A percentile compares a stretch with the other conserved stretches of the same genome.
phyloP scores from a whole-genome alignment of 257 asterid genomes.

The Nicotiana attenuata region DNA sequence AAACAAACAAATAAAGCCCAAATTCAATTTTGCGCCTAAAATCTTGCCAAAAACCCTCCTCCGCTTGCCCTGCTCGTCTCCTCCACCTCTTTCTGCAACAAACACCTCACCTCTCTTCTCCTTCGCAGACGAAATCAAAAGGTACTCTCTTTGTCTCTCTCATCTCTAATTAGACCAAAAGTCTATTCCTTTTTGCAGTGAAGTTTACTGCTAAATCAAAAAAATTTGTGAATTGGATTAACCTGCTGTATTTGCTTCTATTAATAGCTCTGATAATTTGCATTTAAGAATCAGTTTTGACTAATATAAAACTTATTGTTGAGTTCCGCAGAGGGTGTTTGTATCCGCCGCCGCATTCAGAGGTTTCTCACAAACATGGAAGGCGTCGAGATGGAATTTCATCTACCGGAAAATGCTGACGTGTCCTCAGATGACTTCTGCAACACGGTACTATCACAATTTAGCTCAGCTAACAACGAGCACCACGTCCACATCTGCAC shows the following conservation, averaged over 20 bases:
- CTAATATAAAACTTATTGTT: neutral
- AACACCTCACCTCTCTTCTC: neutral
- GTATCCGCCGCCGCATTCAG: neutral
- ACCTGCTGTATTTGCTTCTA: neutral
- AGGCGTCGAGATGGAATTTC: constrained; percentile 37
- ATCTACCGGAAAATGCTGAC: constrained; percentile 8
- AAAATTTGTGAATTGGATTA: neutral
- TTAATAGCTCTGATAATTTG: neutral
- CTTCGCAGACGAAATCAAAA: neutral
- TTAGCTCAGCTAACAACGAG: constrained; percentile 48
- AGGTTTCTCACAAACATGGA: constrained; percentile 30
- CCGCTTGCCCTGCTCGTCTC: neutral
- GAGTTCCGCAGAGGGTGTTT: neutral
- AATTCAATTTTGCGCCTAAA: neutral
- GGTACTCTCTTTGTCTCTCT: neutral
- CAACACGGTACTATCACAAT: constrained; percentile 43
- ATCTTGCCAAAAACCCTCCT: neutral
- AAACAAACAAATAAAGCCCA: neutral
- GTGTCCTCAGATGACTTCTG: constrained; percentile 39
- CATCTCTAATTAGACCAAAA: neutral
- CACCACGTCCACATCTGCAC: constrained; percentile 77
- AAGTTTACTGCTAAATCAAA: neutral
- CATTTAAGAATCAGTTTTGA: neutral
- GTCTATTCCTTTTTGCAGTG: neutral
- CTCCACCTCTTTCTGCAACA: neutral